Evolutionary conservation across 1,284 basidiomycete genomes (phyloP), one percentile per base, ranked within the genome.

Genomic region (Mixia osmundae): DNA sequence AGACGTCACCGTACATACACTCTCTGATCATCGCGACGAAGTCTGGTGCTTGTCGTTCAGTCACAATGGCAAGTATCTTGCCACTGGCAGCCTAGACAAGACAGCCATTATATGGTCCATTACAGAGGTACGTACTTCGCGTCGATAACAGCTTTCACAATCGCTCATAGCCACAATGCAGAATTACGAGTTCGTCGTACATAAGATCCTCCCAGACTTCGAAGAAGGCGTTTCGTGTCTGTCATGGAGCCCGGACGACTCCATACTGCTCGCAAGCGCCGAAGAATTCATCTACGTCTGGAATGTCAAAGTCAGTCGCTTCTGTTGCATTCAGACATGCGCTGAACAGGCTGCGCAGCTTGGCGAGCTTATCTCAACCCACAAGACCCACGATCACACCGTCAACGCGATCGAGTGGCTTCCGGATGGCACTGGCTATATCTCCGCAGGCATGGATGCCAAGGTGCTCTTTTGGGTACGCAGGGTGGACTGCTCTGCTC

Each of bases 1-100:
- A 9, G 68, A 69, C 21, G 62, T 74, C 20, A 82, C 77, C 6
- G 82, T 80, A 2, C 72, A 75, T 18, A 72, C 85, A 27, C 61
- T 95, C 32, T 66, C 72, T 27, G 77, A 74, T 22, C 89, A 97
- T 56, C 66, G 64, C 10, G 80, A 94, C 52, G 83, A 97, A 55
- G 83, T 97, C 10, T 97, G 89, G 87, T 72, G 77, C 50, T 59
- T 95, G 42, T 75, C 75, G 52, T 97, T 87, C 79, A 91, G 83
- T 54, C 78, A 83, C 49, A 72, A 76, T 52, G 89, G 91, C 3
- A 59, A 59, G 32, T 72, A 68, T 49, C 64, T 97, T 25, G 91
- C 87, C 11, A 85, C 74, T 44, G 78, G 75, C 24, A 77, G 87
- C 41, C 77, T 69, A 52, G 87, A 95, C 56, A 71, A 69, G 58